These are phyloP conservation scores for Globisporangium paddicum DNA, from an alignment of 352 stramenopile species.

Conservation along the genomic window DNA sequence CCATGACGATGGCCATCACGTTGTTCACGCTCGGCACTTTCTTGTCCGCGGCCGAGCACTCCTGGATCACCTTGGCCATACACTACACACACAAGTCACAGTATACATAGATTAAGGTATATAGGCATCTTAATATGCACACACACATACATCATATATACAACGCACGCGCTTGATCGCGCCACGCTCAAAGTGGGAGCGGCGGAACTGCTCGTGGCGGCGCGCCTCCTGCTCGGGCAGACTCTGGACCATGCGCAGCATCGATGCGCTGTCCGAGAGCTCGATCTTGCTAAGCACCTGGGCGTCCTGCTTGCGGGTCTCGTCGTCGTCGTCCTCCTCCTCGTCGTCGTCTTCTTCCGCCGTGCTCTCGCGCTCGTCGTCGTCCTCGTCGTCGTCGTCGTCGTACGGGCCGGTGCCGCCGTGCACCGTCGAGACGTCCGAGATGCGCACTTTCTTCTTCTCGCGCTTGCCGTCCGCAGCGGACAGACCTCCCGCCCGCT, in stretches of 20 bases:
- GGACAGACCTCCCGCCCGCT: neutral
- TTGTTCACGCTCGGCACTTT: constrained; percentile 60
- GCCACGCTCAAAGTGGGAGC: constrained; percentile 78
- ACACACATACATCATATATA: neutral
- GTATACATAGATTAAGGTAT: neutral
- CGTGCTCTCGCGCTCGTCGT: constrained; percentile 13
- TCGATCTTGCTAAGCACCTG: constrained; percentile 29
- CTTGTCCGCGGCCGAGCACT: constrained; percentile 50
- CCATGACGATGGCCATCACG: constrained; percentile 87
- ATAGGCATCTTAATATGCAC: neutral
- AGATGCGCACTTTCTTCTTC: constrained; percentile 23
- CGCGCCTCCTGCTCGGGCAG: constrained; percentile 57
- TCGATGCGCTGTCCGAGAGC: constrained; percentile 54
- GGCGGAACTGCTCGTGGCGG: constrained; percentile 79
- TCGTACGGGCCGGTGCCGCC: constrained; percentile 8
- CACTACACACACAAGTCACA: constrained; percentile 27
- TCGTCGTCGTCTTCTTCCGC: constrained; percentile 35
- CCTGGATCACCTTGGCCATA: constrained; percentile 74
- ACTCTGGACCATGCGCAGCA: constrained; percentile 70
- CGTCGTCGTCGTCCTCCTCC: constrained; percentile 32
- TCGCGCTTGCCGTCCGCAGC: neutral
- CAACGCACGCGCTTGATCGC: constrained; percentile 67
- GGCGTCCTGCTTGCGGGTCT: constrained; percentile 26
- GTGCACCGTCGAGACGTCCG: constrained; percentile 17
- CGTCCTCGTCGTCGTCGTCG: constrained; percentile 26